Base-by-base conservation (phyloP, 768 basidiomycete genomes). In the Dacryopinax primogenitus region DNA sequence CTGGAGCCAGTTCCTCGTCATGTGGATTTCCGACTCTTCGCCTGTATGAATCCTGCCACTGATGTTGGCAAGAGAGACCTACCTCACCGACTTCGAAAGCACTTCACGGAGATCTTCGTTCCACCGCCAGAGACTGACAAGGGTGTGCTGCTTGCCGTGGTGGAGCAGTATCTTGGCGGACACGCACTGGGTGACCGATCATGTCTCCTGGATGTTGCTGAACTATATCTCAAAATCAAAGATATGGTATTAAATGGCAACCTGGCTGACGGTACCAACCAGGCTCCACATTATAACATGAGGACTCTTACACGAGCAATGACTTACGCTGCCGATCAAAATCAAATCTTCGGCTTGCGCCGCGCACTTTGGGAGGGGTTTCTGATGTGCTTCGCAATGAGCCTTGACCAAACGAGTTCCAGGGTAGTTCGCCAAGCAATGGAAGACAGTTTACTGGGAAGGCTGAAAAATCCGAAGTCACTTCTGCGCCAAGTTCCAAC, bases 41-140 rank as follows among this genome's bases (percentile, higher is more conserved):
- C 93, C 2, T 99, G 96, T 74, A 99, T 99, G 96, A 99, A 99
- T 72, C 96, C 96, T 3, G 96, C 96, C 0, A 99, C 94, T 2
- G 96, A 99, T 70, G 89, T 97, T 15, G 96, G 96, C 34, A 99
- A 98, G 78, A 96, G 93, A 71, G 95, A 98, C 71, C 85, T 99
- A 0, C 91, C 92, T 18, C 86, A 90, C 3, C 87, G 87, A 70
- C 89, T 98, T 62, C 86, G 94, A 35, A 83, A 87, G 11, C 85
- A 89, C 33, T 98, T 99, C 77, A 96, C 93, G 0, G 96, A 98
- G 74, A 84, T 98, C 64, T 92, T 93, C 72, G 94, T 97, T 0
- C 85, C 88, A n/a, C 83, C 94, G 1, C 94, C 95, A 2, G 96
- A 99, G 71, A 81, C 88, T 33, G 92, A 98, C 73, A 84, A 83